Evolutionary conservation across 805 yeast genomes (phyloP).

Genomic region (Myxozyma sirexii): DNA sequence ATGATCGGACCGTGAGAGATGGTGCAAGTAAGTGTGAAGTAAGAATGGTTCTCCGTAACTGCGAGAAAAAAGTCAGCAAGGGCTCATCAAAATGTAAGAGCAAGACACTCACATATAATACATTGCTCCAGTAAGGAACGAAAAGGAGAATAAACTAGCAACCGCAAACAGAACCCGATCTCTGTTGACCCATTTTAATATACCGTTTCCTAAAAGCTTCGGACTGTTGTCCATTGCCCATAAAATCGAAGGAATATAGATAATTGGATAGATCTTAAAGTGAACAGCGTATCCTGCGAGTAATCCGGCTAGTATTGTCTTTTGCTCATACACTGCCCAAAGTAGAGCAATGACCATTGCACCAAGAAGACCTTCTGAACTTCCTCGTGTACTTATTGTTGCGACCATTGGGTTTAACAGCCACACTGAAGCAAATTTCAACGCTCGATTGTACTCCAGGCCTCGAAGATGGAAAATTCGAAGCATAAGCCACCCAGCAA

Average conservation of each 20-base stretch:
- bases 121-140: constrained; percentile 59
- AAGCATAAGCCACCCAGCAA: constrained; percentile 71
- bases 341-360: constrained; percentile 66
- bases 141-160: constrained; percentile 50
- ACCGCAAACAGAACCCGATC: constrained; percentile 49
- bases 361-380: constrained; percentile 86
- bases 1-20: constrained; percentile 81
- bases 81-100: neutral
- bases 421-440: constrained; percentile 68
- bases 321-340: constrained; percentile 49
- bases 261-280: constrained; percentile 88
- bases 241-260: constrained; percentile 68
- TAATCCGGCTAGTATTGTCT: constrained; percentile 47
- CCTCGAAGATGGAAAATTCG: constrained; percentile 45
- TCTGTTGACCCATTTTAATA: constrained; percentile 47
- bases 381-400: constrained; percentile 90
- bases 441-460: constrained; percentile 42
- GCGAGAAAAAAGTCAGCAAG: neutral
- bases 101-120: constrained; percentile 45
- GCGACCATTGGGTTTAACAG: constrained; percentile 92
- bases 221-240: constrained; percentile 34
- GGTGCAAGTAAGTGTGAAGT: constrained; percentile 79
- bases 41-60: constrained; percentile 75
- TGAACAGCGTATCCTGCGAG: constrained; percentile 80
- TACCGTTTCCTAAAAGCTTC: constrained; percentile 29